A percentile compares a stretch with the other conserved stretches of the same genome.
These are phyloP conservation scores for Tardiomyces depauwii DNA, from an alignment of 1,139 yeast species.

Conservation along the genomic window DNA sequence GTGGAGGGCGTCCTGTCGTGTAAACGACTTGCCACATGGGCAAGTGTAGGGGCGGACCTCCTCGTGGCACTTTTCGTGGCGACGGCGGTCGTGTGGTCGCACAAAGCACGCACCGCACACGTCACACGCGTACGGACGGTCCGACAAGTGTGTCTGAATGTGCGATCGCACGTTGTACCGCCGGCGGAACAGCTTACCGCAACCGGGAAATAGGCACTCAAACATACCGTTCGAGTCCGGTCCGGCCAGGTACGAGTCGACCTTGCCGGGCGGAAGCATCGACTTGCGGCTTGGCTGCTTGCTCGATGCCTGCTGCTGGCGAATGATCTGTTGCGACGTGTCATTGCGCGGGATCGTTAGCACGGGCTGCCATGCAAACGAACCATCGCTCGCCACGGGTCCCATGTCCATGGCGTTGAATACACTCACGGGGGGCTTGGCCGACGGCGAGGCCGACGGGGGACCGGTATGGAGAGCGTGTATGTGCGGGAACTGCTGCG, in stretches of 20 bases:
- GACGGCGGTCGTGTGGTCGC: constrained; percentile 75
- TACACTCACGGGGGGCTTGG: not conserved
- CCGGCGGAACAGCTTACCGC: constrained; percentile 79
- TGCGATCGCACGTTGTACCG: constrained; percentile 94
- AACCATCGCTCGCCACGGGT: not conserved
- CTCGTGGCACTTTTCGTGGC: constrained; percentile 83
- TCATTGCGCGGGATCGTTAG: constrained; percentile 24
- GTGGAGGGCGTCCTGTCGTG: constrained; percentile 78
- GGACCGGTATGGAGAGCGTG: not conserved
- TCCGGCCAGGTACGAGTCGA: constrained; percentile 73
- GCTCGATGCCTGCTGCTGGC: constrained; percentile 18
- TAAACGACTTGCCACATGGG: constrained; percentile 86
- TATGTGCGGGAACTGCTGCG: not conserved
- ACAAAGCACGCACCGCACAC: constrained; percentile 56
- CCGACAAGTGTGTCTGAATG: constrained; percentile 92
- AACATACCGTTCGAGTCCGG: constrained; percentile 58
- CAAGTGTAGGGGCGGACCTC: constrained; percentile 61
- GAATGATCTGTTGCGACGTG: constrained; percentile 22
- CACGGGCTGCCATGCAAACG: constrained; percentile 27
- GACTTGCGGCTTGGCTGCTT: constrained; percentile 31
- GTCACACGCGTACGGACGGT: constrained; percentile 70
- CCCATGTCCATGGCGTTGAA: not conserved
- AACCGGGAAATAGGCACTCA: constrained; percentile 64
- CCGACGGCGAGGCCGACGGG: constrained; percentile 1
- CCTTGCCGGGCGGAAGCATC: constrained; percentile 79